These are phyloP conservation scores for Lathyrus sativus DNA, from an alignment of 306 rosid species.

Conservation along the genomic window DNA sequence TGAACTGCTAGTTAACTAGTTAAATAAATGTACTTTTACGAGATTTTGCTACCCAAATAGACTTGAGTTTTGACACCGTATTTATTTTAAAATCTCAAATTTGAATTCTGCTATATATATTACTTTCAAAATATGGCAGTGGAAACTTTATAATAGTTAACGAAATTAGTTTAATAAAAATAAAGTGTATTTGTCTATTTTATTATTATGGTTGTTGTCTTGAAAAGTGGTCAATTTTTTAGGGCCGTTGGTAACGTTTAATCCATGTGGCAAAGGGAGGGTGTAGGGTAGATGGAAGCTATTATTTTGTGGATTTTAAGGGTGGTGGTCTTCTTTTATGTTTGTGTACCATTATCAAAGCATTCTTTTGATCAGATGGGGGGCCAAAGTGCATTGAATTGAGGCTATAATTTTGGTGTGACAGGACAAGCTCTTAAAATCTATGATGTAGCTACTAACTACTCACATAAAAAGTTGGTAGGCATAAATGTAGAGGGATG, in stretches of 20 bases:
- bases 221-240: slow-evolving; percentile 30
- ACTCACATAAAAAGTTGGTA: slow-evolving; percentile 23
- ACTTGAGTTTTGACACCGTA: too few species aligned
- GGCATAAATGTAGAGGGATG: not conserved
- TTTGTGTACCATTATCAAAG: not conserved
- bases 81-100: too few species aligned
- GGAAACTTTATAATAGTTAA: too few species aligned
- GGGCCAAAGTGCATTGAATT: slow-evolving; percentile 26
- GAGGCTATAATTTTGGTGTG: slow-evolving; percentile 32
- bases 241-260: not conserved
- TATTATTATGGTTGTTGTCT: not conserved
- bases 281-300: not conserved
- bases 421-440: slow-evolving; percentile 5
- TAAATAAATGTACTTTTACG: not conserved
- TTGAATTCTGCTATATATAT: too few species aligned
- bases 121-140: too few species aligned
- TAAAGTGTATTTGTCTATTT: too few species aligned
- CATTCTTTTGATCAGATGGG: slow-evolving; percentile 3
- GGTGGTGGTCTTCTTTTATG: not conserved
- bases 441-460: not conserved
- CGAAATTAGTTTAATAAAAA: too few species aligned
- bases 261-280: slow-evolving; percentile 18
- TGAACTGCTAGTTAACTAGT: not conserved
- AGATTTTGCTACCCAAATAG: too few species aligned
- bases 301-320: not conserved